Evolutionary conservation across 306 rosid genomes (phyloP), one percentile per base, ranked within the genome.

Genomic region (Cicer pinnatifidum): DNA sequence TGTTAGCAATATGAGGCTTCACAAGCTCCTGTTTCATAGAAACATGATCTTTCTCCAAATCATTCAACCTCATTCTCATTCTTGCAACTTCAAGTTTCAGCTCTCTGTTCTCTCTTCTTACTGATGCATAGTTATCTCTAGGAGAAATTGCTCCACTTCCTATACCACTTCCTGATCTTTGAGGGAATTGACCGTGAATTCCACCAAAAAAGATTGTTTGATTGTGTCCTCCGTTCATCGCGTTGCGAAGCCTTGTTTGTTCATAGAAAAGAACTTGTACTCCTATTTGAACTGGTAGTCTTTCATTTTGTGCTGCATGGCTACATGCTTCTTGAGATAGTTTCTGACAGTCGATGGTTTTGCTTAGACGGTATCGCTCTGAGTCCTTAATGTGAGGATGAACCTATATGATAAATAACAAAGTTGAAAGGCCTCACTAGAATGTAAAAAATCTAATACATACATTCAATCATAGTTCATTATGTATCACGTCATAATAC

Each of bases 131-230:
- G 81, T 95, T 95, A 80, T 95, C 99, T 78, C 97, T 81, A 0
- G 99, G 99, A 6, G 99, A 95, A 13, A 95, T 95, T 72, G 99
- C 99, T 57, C 97, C 99, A 63, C 99, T 95, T 16, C 99, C 99
- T 0, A 96, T 95, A 3, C 96, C 99, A 54, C 99, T 95, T 17
- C 97, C 86, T 35, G 99, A 91, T 43, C 98, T 82, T 57, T 89
- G 92, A 65, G 98, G 98, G 78, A 88, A 87, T 8, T 89, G 93
- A 4, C 90, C 89, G 23, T 88, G 86, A 6, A 85, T 46, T 15
- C 95, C 75, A 3, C 92, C 92, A 2, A 95, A 95, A 78, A 95
- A 87, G 80, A 88, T 76, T 3, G 35, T 28, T 13, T 95, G 99
- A 57, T 86, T 87, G 79, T 91, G 99, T 9, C 89, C 91, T 0